Percentiles rank a stretch among this genome's conserved stretches.
phyloP scores from a whole-genome alignment of 169 alveolate genomes.

The Babesia gibsoni region DNA sequence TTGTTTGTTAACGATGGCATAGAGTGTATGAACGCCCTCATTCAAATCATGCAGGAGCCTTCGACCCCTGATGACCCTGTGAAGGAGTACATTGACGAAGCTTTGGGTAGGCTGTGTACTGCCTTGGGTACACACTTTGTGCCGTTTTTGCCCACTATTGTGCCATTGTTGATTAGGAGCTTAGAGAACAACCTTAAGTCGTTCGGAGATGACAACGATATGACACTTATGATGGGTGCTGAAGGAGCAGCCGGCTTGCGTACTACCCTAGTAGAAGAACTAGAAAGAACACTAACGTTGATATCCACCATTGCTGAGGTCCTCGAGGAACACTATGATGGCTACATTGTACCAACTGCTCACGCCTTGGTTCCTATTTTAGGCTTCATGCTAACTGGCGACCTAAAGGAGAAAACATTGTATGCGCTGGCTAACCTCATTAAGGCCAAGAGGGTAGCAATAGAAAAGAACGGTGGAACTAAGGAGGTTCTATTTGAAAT shows the following conservation, averaged over 20 bases:
- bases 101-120: slow-evolving; percentile 84
- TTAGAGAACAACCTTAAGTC: slow-evolving; percentile 41
- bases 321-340: slow-evolving; percentile 71
- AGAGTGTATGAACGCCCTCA: slow-evolving; percentile 81
- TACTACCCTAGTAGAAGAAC: slow-evolving; percentile 72
- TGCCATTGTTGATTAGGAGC: slow-evolving; percentile 71
- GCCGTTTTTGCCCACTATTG: slow-evolving; percentile 83
- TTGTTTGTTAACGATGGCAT: slow-evolving; percentile 78
- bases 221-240: slow-evolving; percentile 72
- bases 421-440: slow-evolving; percentile 79
- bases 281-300: slow-evolving; percentile 67
- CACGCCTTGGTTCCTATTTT: slow-evolving; percentile 75
- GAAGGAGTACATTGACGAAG: slow-evolving; percentile 83
- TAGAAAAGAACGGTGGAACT: slow-evolving; percentile 65
- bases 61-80: slow-evolving; percentile 86
- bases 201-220: slow-evolving; percentile 51
- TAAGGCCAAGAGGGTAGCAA: slow-evolving; percentile 70
- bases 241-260: slow-evolving; percentile 75
- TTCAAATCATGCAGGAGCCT: slow-evolving; percentile 76
- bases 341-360: slow-evolving; percentile 71
- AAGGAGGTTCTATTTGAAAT: slow-evolving; percentile 69
- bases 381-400: slow-evolving; percentile 72
- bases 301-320: slow-evolving; percentile 70
- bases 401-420: slow-evolving; percentile 77
- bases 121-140: slow-evolving; percentile 82